Conservation (phyloP, 1,139 yeast genomes). For the Protomyces inouyei region DNA sequence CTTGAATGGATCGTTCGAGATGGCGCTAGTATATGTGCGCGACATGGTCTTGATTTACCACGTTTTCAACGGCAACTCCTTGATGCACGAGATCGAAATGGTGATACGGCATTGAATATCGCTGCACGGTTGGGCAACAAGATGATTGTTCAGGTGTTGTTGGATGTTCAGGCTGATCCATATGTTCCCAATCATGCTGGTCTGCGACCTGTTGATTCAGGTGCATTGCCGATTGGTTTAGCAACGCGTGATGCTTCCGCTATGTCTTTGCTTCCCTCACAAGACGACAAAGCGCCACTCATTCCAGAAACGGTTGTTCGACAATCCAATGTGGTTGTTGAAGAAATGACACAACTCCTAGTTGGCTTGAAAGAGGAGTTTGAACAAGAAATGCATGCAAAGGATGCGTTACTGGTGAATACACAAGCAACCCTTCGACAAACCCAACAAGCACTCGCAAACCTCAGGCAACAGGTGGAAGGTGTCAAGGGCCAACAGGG, state of each 20-base stretch:
- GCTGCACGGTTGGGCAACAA: slow-evolving; percentile 85
- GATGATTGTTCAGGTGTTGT: slow-evolving; percentile 70
- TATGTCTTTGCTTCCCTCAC: background rate
- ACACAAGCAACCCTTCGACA: slow-evolving; percentile 49
- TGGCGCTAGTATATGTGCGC: slow-evolving; percentile 39
- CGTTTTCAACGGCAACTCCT: slow-evolving; percentile 62
- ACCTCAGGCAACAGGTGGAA: slow-evolving; percentile 46
- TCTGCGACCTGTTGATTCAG: slow-evolving; percentile 79
- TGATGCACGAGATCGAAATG: slow-evolving; percentile 74
- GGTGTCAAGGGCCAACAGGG: slow-evolving; percentile 46
- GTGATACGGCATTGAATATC: slow-evolving; percentile 81
- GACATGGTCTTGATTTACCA: slow-evolving; percentile 47
- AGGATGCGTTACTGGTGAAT: slow-evolving; percentile 46
- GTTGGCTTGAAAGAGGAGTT: slow-evolving; percentile 44
- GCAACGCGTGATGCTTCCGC: background rate
- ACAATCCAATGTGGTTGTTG: slow-evolving; percentile 14
- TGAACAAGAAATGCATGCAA: slow-evolving; percentile 47
- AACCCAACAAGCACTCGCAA: slow-evolving; percentile 47
- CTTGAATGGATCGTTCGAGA: slow-evolving; percentile 73
- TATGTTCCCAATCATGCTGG: slow-evolving; percentile 76
- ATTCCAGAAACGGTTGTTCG: slow-evolving; percentile 4
- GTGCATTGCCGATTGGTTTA: slow-evolving; percentile 41
- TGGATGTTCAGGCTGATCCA: slow-evolving; percentile 84
- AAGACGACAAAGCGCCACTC: background rate
- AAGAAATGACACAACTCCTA: slow-evolving; percentile 44